A percentile compares a stretch with the other conserved stretches of the same genome.
Conservation (phyloP, 306 rosid genomes). For the Vigna reflexopilosa region DNA sequence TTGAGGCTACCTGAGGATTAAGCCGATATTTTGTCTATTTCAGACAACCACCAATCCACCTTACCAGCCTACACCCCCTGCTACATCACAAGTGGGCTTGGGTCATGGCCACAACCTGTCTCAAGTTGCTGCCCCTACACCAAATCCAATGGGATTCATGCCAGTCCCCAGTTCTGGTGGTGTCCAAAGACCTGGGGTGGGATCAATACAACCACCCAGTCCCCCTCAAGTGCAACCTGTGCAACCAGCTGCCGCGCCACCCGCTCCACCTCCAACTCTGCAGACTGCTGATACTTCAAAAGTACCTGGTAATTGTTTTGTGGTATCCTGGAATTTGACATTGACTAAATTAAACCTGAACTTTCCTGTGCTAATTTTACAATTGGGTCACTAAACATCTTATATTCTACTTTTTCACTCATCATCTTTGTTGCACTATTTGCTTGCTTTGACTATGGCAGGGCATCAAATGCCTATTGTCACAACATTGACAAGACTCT, state of each 20-base stretch:
- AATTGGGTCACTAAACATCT: constrained; percentile 3
- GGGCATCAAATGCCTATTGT: constrained; percentile 76
- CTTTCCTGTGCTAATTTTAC: constrained; percentile 4
- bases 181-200: constrained; percentile 71
- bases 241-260: constrained; percentile 60
- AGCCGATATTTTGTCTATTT: constrained; percentile 42
- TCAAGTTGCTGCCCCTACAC: constrained; percentile 64
- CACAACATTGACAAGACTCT: constrained; percentile 85
- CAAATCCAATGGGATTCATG: constrained; percentile 71
- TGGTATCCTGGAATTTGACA: background rate
- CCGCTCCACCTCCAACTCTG: constrained; percentile 86
- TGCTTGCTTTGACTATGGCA: constrained; percentile 47
- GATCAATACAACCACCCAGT: constrained; percentile 79
- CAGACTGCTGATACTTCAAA: constrained; percentile 91
- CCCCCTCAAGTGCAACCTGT: constrained; percentile 67
- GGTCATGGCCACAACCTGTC: constrained; percentile 61
- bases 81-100: constrained; percentile 54
- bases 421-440: constrained; percentile 10
- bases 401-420: background rate
- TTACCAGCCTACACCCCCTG: constrained; percentile 66
- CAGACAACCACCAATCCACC: constrained; percentile 67
- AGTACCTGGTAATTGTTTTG: constrained; percentile 79
- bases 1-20: constrained; percentile 36
- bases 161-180: constrained; percentile 66
- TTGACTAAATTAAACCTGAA: constrained; percentile 8